phyloP scores from a whole-genome alignment of 73 alveolate species.

The Paramecium caudatum region DNA sequence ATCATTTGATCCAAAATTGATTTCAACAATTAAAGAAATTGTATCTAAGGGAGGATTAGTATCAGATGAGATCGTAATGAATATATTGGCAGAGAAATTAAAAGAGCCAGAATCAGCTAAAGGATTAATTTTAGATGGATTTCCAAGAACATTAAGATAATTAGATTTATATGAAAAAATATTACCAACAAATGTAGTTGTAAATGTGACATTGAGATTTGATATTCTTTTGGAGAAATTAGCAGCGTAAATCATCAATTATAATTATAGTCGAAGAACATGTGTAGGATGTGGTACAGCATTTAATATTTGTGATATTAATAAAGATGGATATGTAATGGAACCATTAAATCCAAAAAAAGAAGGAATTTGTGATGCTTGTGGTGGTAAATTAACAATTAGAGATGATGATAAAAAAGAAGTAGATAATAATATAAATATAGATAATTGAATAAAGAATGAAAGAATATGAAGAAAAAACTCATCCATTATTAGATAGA shows the following conservation, averaged over 20 bases:
- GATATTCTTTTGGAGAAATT: constrained; percentile 71
- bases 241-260: constrained; percentile 41
- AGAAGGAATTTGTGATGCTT: constrained; percentile 74
- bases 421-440: constrained; percentile 15
- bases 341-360: constrained; percentile 78
- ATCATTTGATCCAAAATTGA: constrained; percentile 67
- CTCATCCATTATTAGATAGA: constrained; percentile 66
- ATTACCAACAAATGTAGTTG: constrained; percentile 75
- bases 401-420: constrained; percentile 77
- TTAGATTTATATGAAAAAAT: constrained; percentile 70
- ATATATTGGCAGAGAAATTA: constrained; percentile 90
- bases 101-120: constrained; percentile 93
- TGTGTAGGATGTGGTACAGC: constrained; percentile 74
- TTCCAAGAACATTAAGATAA: constrained; percentile 91
- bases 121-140: constrained; percentile 96
- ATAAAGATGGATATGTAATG: constrained; percentile 78
- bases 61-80: constrained; percentile 95
- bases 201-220: constrained; percentile 69
- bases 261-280: constrained; percentile 67
- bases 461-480: constrained; percentile 66
- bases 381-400: constrained; percentile 69
- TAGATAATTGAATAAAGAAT: constrained; percentile 74
- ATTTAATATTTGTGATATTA: constrained; percentile 67
- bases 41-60: constrained; percentile 96
- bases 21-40: constrained; percentile 80